Evolutionary conservation across 1,139 yeast species (phyloP).

Genomic region (Magnusiomyces fungicola): DNA sequence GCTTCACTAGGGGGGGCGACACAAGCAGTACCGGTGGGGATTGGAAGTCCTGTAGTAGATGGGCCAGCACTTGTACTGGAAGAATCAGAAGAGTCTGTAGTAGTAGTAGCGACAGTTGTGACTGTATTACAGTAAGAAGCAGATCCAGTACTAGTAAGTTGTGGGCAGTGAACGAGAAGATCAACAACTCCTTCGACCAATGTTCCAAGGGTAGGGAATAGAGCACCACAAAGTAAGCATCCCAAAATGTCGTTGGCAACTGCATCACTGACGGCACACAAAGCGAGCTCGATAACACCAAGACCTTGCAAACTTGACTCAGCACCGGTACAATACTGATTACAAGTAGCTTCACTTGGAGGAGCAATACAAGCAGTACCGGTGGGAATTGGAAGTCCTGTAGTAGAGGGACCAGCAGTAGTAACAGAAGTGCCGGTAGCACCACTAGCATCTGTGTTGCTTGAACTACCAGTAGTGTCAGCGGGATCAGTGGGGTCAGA

Average conservation of each 20-base stretch:
- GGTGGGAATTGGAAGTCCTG: background rate
- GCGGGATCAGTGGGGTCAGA: background rate
- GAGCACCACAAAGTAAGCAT: conserved; percentile 51
- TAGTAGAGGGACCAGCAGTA: background rate
- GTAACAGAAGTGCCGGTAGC: background rate
- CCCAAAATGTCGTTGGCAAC: background rate
- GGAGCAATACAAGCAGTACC: background rate
- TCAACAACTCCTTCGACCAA: background rate
- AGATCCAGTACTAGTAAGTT: background rate
- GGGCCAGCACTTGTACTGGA: no score
- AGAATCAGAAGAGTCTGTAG: background rate
- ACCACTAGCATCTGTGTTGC: background rate
- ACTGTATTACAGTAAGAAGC: background rate
- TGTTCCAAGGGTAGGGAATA: conserved; percentile 3
- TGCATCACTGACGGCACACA: background rate
- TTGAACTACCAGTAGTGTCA: background rate
- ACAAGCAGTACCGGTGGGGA: no score
- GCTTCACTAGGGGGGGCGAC: no score
- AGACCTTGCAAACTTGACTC: background rate
- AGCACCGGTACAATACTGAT: background rate
- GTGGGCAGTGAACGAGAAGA: background rate
- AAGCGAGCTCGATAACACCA: background rate
- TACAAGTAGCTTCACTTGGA: background rate
- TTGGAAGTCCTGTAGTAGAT: no score
- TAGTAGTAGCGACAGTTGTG: background rate